Base-by-base conservation (phyloP, 2,329 filamentous ascomycete genomes). In the Paraphaeosphaeria minitans region DNA sequence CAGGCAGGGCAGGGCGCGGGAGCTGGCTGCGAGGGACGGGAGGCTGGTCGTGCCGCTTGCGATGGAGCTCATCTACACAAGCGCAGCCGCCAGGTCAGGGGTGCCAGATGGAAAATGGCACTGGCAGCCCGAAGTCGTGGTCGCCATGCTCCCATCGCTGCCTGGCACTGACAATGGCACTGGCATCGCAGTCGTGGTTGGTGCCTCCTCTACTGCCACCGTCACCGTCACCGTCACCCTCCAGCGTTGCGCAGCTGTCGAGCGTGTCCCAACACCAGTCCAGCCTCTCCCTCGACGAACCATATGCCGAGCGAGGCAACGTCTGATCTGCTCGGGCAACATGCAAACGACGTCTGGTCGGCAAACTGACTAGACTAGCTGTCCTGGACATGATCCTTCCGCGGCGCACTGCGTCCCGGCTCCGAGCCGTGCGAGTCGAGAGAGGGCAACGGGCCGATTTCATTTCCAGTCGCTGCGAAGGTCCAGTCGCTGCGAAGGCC, bases 361-460 rank as follows among this genome's bases (percentile, higher is more conserved):
- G 51, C 51, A 53, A 53, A 9, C 51, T n/a, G 51, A 33, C 29
- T 53, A 53, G 51, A 33, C 29, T 53, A 53, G 51, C 51, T 10
- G 39, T 31, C 9, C 10, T 46, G 12, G 16, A 19, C 19, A 39
- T 53, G 41, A 37, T 45, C 41, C 51, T 24, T 24, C 35, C 41
- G 31, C 29, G 37, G 35, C 37, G 16, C 35, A 12, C 37, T 52
- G n/a, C 8, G 35, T 29, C 4, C 50, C 35, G 29, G n/a, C 31
- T 39, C 49, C 49, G 33, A 51, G 35, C 50, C 50, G 50, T 43
- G 50, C 37, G 50, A 53, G 37, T 42, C 50, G 22, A 13, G 16
- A 13, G 37, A 39, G 19, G 19, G 2, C 35, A 16, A 53, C 50
- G 50, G 50, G 37, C 50, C 50, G 50, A 22, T 31, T n/a, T 21